A percentile compares a stretch with the other conserved stretches of the same genome.
These are phyloP conservation scores for Luffa aegyptiaca DNA, from an alignment of 306 rosid genomes.

Conservation along the genomic window DNA sequence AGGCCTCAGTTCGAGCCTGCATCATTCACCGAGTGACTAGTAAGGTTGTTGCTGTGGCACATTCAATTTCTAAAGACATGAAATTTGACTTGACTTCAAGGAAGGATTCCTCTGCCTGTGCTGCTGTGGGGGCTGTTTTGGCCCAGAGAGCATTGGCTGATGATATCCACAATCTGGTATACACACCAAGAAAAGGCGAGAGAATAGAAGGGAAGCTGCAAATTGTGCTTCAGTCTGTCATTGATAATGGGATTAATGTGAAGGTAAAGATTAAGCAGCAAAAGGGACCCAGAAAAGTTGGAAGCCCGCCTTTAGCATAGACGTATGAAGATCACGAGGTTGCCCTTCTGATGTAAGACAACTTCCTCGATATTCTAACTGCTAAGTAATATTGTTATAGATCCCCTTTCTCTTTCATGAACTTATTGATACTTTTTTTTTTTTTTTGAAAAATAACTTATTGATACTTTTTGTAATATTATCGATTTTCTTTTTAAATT, in stretches of 20 bases:
- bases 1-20: conserved; percentile 80
- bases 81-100: conserved; percentile 68
- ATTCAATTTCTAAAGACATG: conserved; percentile 78
- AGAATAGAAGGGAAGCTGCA: conserved; percentile 69
- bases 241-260: conserved; percentile 42
- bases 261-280: conserved; percentile 68
- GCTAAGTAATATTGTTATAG: not conserved
- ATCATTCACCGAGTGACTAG: conserved; percentile 67
- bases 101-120: conserved; percentile 59
- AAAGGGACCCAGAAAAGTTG: conserved; percentile 28
- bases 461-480: not conserved
- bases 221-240: conserved; percentile 32
- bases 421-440: not conserved
- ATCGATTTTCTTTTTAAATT: not conserved
- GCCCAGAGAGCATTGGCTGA: conserved; percentile 83
- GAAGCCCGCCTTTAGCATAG: conserved; percentile 11
- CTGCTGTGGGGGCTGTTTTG: conserved; percentile 70
- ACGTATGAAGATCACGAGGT: not conserved
- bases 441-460: no score
- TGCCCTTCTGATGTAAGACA: not conserved
- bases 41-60: conserved; percentile 80
- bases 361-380: not conserved
- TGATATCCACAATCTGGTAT: conserved; percentile 70
- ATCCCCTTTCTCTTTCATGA: not conserved
- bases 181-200: conserved; percentile 81